These are phyloP conservation scores for Penicillium glabrum DNA, from an alignment of 2,329 filamentous ascomycete species.

Conservation along the genomic window DNA sequence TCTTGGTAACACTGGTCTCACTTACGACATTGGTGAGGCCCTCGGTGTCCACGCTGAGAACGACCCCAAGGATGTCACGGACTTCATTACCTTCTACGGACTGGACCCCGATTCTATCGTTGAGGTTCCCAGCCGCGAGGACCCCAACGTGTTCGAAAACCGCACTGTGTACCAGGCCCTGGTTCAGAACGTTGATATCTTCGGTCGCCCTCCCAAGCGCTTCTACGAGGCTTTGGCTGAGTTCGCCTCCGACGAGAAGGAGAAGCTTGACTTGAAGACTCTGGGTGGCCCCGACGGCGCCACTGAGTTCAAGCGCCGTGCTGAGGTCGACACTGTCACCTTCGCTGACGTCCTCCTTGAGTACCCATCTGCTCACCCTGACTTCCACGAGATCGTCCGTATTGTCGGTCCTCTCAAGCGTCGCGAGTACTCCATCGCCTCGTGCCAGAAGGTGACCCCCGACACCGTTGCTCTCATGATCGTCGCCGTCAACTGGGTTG, in stretches of 20 bases:
- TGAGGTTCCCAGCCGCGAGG: conserved; percentile 85
- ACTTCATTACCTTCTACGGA: conserved; percentile 89
- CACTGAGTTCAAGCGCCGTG: conserved; percentile 85
- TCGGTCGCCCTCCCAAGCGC: conserved; percentile 92
- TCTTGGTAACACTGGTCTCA: conserved; percentile 84
- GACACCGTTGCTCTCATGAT: conserved; percentile 92
- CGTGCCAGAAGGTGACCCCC: conserved; percentile 90
- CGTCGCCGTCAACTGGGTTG: conserved; percentile 94
- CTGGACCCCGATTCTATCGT: conserved; percentile 80
- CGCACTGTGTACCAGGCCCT: conserved; percentile 92
- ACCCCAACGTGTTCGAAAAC: conserved; percentile 71
- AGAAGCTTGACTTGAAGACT: conserved; percentile 76
- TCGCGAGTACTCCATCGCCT: conserved; percentile 98
- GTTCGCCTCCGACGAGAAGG: conserved; percentile 77
- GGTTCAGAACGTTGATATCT: conserved; percentile 91
- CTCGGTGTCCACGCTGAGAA: conserved; percentile 97
- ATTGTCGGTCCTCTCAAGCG: conserved; percentile 93
- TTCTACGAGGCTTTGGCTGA: conserved; percentile 94
- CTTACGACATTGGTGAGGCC: conserved; percentile 95
- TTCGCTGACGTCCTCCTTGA: conserved; percentile 89
- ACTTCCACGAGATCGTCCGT: conserved; percentile 82
- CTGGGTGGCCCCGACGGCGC: conserved; percentile 78
- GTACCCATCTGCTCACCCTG: conserved; percentile 83
- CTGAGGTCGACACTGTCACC: conserved; percentile 87
- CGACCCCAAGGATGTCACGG: conserved; percentile 71